Evolutionary conservation across 805 yeast species (phyloP), one percentile per base, ranked within the genome.

Genomic region (Barnettozyma botsteinii): DNA sequence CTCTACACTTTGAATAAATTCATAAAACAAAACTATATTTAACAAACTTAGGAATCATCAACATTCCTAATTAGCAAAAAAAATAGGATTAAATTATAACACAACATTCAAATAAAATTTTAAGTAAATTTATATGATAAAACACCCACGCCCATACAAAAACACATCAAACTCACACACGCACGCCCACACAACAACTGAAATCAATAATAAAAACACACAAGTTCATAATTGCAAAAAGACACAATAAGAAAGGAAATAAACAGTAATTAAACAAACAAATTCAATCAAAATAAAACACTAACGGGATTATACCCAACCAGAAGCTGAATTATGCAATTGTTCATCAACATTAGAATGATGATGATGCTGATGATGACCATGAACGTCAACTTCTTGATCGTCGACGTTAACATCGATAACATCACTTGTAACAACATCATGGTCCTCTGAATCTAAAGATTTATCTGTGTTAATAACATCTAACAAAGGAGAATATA

Each of bases 401-500:
- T 33, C 38, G 14, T 26, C 38, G n/a, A 39, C 42, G 17, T 34
- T 32, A 23, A 32, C 42, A 33, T 38, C 26, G 8, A 33, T 31
- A 9, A 38, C 43, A 18, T 40, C 40, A 22, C 11, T 26, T 15
- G 18, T 35, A 3, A 19, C 36, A 15, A 37, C 45, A 13, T 24
- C 35, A 20, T 33, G 14, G 12, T 24, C 13, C n/a, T n/a, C n/a
- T n/a, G n/a, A n/a, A 9, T 20, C 21, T 27, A 32, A n/a, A 15
- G 34, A 31, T 20, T 37, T 36, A 12, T 33, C 40, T 12, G 38
- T 17, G 22, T 20, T 25, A 23, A 57, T 60, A 2, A 69, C 74
- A 43, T 73, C 76, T 33, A 72, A 51, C 35, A 73, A 56, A 0
- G 74, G 64, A 24, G 65, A 50, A 53, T 72, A 73, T 27, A 72